A percentile compares a stretch with the other conserved stretches of the same genome.
Evolutionary conservation across 495 filamentous ascomycete genomes (phyloP).

Genomic region (Aspergillus kassunensis): DNA sequence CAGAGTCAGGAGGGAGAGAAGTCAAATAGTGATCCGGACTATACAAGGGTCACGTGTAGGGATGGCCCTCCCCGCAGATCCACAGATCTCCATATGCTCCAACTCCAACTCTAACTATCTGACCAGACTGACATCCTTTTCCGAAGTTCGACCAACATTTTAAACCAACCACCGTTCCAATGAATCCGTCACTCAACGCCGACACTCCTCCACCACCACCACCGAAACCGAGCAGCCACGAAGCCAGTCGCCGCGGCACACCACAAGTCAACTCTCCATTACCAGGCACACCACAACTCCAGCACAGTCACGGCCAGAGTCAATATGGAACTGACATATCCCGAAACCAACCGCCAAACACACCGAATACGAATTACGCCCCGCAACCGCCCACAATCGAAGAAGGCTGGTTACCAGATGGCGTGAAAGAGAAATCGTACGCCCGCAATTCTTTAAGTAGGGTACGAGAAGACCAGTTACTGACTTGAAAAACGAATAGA

Average conservation of each 20-base stretch:
- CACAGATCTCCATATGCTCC: neutral
- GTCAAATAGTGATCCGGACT: no score
- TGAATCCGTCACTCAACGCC: constrained; percentile 34
- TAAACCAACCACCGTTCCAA: constrained; percentile 2
- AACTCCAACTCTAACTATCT: neutral
- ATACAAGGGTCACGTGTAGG: no score
- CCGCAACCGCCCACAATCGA: constrained; percentile 38
- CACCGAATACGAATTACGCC: constrained; percentile 11
- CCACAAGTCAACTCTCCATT: constrained; percentile 38
- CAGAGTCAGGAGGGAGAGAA: neutral
- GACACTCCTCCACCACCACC: constrained; percentile 66
- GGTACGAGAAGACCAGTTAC: no score
- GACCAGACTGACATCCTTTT: neutral
- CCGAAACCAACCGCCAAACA: constrained; percentile 17
- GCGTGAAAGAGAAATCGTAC: constrained; percentile 73
- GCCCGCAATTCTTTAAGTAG: constrained; percentile 4
- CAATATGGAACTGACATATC: constrained; percentile 21
- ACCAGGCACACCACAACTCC: constrained; percentile 29
- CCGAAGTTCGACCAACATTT: constrained; percentile 7
- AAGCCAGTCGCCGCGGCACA: constrained; percentile 64
- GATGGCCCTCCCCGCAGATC: neutral
- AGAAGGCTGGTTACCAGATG: constrained; percentile 62
- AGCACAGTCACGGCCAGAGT: constrained; percentile 21
- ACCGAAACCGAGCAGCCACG: constrained; percentile 67
- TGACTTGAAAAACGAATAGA: no score